Evolutionary conservation across 2,329 filamentous ascomycete species (phyloP).

Genomic region (Exophiala xenobiotica): DNA sequence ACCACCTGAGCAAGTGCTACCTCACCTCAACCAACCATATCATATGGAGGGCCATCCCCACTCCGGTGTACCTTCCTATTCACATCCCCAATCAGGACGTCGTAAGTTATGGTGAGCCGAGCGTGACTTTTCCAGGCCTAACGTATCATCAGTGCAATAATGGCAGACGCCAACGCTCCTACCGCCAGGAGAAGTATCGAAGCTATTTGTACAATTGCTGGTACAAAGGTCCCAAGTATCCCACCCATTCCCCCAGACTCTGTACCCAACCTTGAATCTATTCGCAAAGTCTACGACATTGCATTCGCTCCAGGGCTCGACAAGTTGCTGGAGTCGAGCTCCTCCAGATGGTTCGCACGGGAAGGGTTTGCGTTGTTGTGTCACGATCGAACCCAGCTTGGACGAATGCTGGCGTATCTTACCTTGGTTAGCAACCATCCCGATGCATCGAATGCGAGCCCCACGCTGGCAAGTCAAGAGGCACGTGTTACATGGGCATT

Average conservation of each 20-base stretch:
- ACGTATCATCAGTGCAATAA: slow-evolving; percentile 21
- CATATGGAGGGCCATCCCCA: slow-evolving; percentile 26
- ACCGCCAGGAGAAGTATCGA: slow-evolving; percentile 59
- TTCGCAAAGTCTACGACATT: slow-evolving; percentile 69
- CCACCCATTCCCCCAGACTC: slow-evolving; percentile 57
- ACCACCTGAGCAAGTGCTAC: slow-evolving; percentile 25
- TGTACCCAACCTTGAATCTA: slow-evolving; percentile 60
- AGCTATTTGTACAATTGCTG: slow-evolving; percentile 67
- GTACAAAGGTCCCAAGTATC: slow-evolving; percentile 40
- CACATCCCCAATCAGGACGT: slow-evolving; percentile 17
- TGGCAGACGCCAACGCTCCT: slow-evolving; percentile 17
- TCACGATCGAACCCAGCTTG: slow-evolving; percentile 59
- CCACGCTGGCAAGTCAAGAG: slow-evolving; percentile 33
- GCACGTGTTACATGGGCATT: slow-evolving; percentile 58
- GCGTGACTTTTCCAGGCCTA: slow-evolving; percentile 7
- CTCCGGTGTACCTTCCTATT: slow-evolving; percentile 20
- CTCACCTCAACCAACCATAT: slow-evolving; percentile 30
- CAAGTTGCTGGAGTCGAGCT: slow-evolving; percentile 69
- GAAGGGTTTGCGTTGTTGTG: slow-evolving; percentile 56
- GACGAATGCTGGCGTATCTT: slow-evolving; percentile 67
- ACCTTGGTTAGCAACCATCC: slow-evolving; percentile 33
- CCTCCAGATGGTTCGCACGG: slow-evolving; percentile 66
- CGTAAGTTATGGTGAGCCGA: slow-evolving; percentile 14
- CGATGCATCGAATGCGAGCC: slow-evolving; percentile 21
- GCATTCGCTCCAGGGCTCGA: slow-evolving; percentile 75